Base-by-base conservation (phyloP, 805 yeast species). In the Debaryomyces maramus region DNA sequence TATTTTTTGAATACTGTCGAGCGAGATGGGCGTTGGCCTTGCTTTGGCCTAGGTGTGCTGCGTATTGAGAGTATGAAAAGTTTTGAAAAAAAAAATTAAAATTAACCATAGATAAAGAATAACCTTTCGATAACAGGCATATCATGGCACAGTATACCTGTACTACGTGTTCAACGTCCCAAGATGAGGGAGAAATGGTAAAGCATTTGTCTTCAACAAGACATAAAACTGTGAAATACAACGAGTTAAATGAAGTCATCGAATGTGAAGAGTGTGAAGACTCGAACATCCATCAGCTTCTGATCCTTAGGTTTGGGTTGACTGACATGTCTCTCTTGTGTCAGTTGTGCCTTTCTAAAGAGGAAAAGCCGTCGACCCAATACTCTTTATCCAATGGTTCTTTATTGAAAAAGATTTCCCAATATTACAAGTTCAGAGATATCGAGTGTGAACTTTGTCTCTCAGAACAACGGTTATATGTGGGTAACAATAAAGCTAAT, bases 211-310 rank as follows among this genome's bases (percentile, higher is more conserved):
- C 78, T 0, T 39, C 69, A 1, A 73, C 83, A 1, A 66, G 84
- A 38, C 85, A 80, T 61, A 78, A 75, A 50, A 57, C 68, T 1
- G 69, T 78, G 5, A 40, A 48, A 21, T 65, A 64, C 45, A 55
- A 51, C 5, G 39, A 51, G 0, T 49, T 62, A 2, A 65, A 58
- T 7, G 82, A 78, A 47, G 58, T 56, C 7, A 53, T 80, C 3
- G 68, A 66, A 46, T 80, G 85, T 55, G 83, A 78, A 51, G 77
- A 73, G 30, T 80, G 85, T 55, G 66, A 65, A 15, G 77, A 78
- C 48, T 48, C 67, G 27, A 80, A 78, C 48, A 67, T 80, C 34
- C 83, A 78, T 55, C 74, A 72, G 49, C 60, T 80, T 39, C 69
- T 63, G 36, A 63, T 80, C 32, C 61, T 75, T 6, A 55, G 84